Evolutionary conservation across 2,329 filamentous ascomycete species (phyloP).

Genomic region (Incumbomyces delicatus): DNA sequence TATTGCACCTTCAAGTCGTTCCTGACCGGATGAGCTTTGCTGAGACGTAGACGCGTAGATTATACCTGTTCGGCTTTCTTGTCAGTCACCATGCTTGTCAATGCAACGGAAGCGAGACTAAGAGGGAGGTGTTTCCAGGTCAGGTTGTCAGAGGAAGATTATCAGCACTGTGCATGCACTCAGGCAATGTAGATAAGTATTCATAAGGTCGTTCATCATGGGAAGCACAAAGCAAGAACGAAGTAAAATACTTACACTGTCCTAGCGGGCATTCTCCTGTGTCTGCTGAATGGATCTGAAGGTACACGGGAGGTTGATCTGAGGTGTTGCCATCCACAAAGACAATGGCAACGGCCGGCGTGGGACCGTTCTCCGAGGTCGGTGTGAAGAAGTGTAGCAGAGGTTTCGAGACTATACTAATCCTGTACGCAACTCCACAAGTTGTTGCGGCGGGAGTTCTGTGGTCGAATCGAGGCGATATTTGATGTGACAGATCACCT

Average conservation of each 20-base stretch:
- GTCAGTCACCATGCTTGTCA: conserved; percentile 11
- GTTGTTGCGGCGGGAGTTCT: not conserved
- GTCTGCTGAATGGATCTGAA: conserved; percentile 73
- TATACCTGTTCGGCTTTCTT: conserved; percentile 37
- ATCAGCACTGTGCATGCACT: conserved; percentile 70
- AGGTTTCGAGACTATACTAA: conserved; percentile 59
- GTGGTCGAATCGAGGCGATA: not conserved
- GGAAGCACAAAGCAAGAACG: conserved; percentile 25
- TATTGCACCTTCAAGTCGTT: conserved; percentile 13
- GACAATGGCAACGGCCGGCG: conserved; percentile 55
- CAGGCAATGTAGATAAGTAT: conserved; percentile 99
- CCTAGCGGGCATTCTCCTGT: conserved; percentile 80
- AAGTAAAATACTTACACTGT: conserved; percentile 65
- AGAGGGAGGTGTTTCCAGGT: conserved; percentile 39
- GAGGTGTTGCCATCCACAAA: conserved; percentile 27
- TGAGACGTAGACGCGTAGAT: conserved; percentile 43
- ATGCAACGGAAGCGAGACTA: conserved; percentile 3
- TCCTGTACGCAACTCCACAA: conserved; percentile 28
- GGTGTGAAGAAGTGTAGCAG: conserved; percentile 59
- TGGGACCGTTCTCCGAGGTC: conserved; percentile 63
- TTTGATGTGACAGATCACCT: conserved; percentile 28
- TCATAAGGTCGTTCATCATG: conserved; percentile 76
- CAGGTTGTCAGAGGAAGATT: conserved; percentile 80
- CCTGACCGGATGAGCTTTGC: conserved; percentile 4
- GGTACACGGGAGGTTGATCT: conserved; percentile 43